A percentile compares a stretch with the other conserved stretches of the same genome.
Evolutionary conservation across 495 filamentous ascomycete genomes (phyloP).

Genomic region (Cercophora samala): DNA sequence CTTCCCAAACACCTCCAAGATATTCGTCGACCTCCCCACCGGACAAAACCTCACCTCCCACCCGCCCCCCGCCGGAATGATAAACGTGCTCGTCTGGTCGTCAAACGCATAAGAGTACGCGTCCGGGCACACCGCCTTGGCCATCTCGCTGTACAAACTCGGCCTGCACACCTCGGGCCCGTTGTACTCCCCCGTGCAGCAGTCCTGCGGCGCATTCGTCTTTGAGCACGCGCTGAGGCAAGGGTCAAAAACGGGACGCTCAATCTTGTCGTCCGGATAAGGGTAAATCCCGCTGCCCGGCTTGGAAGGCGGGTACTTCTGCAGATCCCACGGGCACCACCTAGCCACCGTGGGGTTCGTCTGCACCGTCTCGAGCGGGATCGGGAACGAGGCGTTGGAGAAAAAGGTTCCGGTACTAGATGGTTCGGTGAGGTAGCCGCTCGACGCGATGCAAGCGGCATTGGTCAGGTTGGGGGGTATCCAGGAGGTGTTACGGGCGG

Average conservation of each 20-base stretch:
- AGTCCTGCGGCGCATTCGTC: conserved; percentile 55
- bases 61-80: conserved; percentile 66
- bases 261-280: conserved; percentile 66
- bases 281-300: conserved; percentile 68
- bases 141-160: conserved; percentile 56
- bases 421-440: conserved; percentile 50
- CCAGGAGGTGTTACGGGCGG: conserved; percentile 50
- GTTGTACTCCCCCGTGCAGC: conserved; percentile 64
- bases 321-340: conserved; percentile 79
- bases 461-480: conserved; percentile 74
- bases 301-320: conserved; percentile 58
- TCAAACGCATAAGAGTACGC: conserved; percentile 80
- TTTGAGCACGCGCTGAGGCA: conserved; percentile 68
- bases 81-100: conserved; percentile 70
- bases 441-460: conserved; percentile 64
- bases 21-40: conserved; percentile 63
- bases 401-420: conserved; percentile 38
- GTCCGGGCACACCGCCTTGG: conserved; percentile 75
- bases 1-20: conserved; percentile 50
- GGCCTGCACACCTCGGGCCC: conserved; percentile 57
- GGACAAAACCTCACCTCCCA: conserved; percentile 80
- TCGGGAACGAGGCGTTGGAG: conserved; percentile 57
- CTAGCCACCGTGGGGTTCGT: conserved; percentile 48
- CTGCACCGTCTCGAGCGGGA: conserved; percentile 57
- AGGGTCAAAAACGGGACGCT: conserved; percentile 66